Conservation (phyloP, 169 alveolate species). For the Babesia bigemina region DNA sequence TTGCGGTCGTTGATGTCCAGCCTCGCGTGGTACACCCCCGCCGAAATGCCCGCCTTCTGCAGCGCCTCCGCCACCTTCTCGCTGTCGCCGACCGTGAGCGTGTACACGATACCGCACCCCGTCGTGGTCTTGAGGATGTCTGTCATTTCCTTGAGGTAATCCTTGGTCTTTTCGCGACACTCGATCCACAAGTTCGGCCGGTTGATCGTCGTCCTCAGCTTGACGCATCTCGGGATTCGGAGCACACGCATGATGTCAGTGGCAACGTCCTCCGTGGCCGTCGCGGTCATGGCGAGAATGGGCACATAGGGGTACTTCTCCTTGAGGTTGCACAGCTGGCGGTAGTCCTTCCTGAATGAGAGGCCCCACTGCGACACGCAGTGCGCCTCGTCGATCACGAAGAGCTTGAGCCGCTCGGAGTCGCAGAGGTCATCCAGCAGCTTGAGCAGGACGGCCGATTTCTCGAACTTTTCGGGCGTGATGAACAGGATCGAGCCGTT, state of each 20-base stretch:
- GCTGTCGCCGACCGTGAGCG: constrained; percentile 92
- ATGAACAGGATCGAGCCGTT: constrained; percentile 77
- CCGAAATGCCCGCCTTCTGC: constrained; percentile 78
- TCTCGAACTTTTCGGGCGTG: constrained; percentile 84
- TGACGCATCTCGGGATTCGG: constrained; percentile 75
- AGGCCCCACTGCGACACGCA: constrained; percentile 92
- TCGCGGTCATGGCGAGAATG: constrained; percentile 95
- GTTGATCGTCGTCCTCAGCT: constrained; percentile 62
- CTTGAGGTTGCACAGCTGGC: constrained; percentile 85
- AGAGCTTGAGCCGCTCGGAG: constrained; percentile 75
- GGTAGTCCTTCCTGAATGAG: constrained; percentile 87
- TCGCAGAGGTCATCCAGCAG: constrained; percentile 70
- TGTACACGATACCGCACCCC: constrained; percentile 88
- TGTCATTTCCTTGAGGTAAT: constrained; percentile 65
- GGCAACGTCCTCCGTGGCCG: constrained; percentile 95
- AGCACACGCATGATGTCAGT: constrained; percentile 89
- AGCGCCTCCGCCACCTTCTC: constrained; percentile 89
- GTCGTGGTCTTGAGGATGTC: constrained; percentile 49
- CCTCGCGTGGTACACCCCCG: constrained; percentile 85
- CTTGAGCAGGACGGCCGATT: constrained; percentile 62
- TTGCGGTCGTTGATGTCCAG: constrained; percentile 78
- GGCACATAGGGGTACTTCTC: constrained; percentile 90
- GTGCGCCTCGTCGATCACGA: constrained; percentile 90
- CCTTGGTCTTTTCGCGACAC: constrained; percentile 72
- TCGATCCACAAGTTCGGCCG: constrained; percentile 87